A percentile compares a stretch with the other conserved stretches of the same genome.
These are phyloP conservation scores for Paramecium bursaria DNA, from an alignment of 73 alveolate species.

Conservation along the genomic window DNA sequence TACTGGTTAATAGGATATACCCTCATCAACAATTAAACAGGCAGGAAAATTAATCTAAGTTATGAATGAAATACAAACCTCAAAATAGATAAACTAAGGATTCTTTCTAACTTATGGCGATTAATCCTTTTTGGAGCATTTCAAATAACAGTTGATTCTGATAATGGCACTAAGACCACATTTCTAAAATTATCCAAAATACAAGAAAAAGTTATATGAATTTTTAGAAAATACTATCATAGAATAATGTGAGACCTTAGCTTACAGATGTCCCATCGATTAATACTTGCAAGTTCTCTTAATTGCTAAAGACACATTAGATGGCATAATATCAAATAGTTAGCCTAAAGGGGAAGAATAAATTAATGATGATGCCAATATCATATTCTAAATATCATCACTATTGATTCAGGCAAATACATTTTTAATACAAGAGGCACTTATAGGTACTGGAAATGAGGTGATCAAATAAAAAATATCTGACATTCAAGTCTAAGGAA, in stretches of 20 bases:
- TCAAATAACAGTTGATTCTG: background rate
- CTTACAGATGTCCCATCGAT: slow-evolving; percentile 38
- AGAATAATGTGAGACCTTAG: slow-evolving; percentile 40
- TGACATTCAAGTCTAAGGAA: background rate
- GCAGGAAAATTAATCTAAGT: slow-evolving; percentile 34
- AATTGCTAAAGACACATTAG: background rate
- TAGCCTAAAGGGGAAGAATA: slow-evolving; percentile 47
- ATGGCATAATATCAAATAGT: background rate
- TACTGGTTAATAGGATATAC: background rate
- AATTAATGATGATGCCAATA: slow-evolving; percentile 18
- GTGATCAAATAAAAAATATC: slow-evolving; percentile 8
- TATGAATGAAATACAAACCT: background rate
- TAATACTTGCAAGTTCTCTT: background rate
- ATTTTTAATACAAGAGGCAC: slow-evolving; percentile 32
- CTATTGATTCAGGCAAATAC: background rate
- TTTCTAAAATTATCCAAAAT: slow-evolving; percentile 1
- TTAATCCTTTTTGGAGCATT: background rate
- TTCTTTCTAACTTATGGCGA: slow-evolving; percentile 27
- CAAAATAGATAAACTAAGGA: slow-evolving; percentile 48
- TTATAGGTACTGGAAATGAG: background rate
- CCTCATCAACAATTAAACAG: background rate
- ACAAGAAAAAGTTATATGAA: slow-evolving; percentile 32
- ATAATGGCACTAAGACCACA: slow-evolving; percentile 1
- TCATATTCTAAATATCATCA: background rate
- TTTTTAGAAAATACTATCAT: slow-evolving; percentile 29